Evolutionary conservation across 2,329 filamentous ascomycete species (phyloP).

Genomic region (Cladosporium phlei): DNA sequence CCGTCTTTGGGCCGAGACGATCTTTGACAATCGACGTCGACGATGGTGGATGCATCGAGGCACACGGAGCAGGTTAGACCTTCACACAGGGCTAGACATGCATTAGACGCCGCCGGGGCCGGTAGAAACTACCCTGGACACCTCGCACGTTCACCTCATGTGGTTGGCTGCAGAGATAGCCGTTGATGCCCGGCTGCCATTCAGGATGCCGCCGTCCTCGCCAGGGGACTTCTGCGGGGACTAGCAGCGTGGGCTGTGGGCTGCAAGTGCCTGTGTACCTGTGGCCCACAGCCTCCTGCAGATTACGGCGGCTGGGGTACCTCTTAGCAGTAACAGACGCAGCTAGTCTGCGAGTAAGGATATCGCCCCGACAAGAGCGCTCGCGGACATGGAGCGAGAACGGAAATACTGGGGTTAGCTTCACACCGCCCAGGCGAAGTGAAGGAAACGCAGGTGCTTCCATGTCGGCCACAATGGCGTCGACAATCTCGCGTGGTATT

Average conservation of each 20-base stretch:
- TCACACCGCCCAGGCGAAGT: slow-evolving; percentile 5
- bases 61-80: slow-evolving; percentile 22
- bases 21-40: slow-evolving; percentile 22
- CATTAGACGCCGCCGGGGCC: slow-evolving; percentile 27
- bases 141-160: slow-evolving; percentile 23
- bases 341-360: slow-evolving; percentile 8
- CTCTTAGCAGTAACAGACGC: slow-evolving; percentile 9
- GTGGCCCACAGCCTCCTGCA: slow-evolving; percentile 24
- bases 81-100: slow-evolving; percentile 30
- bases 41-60: slow-evolving; percentile 22
- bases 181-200: slow-evolving; percentile 26
- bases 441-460: slow-evolving; percentile 4
- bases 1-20: slow-evolving; percentile 23
- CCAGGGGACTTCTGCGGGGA: slow-evolving; percentile 27
- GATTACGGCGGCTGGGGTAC: slow-evolving; percentile 18
- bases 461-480: slow-evolving; percentile 2
- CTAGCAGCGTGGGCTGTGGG: slow-evolving; percentile 22
- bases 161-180: slow-evolving; percentile 30
- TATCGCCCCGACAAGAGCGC: slow-evolving; percentile 1
- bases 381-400: neutral
- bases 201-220: slow-evolving; percentile 23
- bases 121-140: slow-evolving; percentile 23
- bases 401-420: slow-evolving; percentile 5
- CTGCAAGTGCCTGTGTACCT: slow-evolving; percentile 22
- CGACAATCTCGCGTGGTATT: slow-evolving; percentile 11